Evolutionary conservation across 1,284 basidiomycete genomes (phyloP).

Genomic region (Golubevia pallescens): DNA sequence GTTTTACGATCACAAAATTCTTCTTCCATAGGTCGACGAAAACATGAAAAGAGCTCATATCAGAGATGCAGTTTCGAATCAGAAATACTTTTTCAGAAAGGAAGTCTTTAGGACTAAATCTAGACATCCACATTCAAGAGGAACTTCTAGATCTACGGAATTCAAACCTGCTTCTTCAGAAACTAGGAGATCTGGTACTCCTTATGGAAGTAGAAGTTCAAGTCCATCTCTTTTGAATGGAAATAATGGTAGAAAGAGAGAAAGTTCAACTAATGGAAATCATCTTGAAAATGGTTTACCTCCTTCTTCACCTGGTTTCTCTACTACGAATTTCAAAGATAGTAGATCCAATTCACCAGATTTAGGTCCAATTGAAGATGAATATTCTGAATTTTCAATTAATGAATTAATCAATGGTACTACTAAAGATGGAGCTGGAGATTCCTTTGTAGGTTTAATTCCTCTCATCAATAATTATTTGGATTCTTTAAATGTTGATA

Average conservation of each 20-base stretch:
- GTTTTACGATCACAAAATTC: neutral
- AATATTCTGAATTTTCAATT: constrained; percentile 90
- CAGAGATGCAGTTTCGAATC: constrained; percentile 76
- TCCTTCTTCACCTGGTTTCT: constrained; percentile 54
- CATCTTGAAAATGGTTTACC: constrained; percentile 4
- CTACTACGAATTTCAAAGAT: constrained; percentile 16
- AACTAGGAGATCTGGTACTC: no score
- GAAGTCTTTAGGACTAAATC: constrained; percentile 72
- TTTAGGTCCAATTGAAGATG: constrained; percentile 69
- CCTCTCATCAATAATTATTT: constrained; percentile 85
- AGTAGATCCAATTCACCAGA: constrained; percentile 9
- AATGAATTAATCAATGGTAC: constrained; percentile 93
- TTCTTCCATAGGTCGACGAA: constrained; percentile 80
- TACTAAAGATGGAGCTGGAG: constrained; percentile 66
- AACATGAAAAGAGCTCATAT: constrained; percentile 92
- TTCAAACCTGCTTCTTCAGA: no score
- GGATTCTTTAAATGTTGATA: constrained; percentile 81
- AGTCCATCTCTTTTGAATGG: constrained; percentile 5
- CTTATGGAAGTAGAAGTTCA: neutral
- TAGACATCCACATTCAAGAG: constrained; percentile 64
- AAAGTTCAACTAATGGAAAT: constrained; percentile 13
- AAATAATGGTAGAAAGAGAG: constrained; percentile 49
- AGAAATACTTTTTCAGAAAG: constrained; percentile 90
- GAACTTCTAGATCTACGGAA: constrained; percentile 1
- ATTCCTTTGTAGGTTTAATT: constrained; percentile 81